phyloP scores from a whole-genome alignment of 2,329 filamentous ascomycete genomes.

The Calonectria honghensis region DNA sequence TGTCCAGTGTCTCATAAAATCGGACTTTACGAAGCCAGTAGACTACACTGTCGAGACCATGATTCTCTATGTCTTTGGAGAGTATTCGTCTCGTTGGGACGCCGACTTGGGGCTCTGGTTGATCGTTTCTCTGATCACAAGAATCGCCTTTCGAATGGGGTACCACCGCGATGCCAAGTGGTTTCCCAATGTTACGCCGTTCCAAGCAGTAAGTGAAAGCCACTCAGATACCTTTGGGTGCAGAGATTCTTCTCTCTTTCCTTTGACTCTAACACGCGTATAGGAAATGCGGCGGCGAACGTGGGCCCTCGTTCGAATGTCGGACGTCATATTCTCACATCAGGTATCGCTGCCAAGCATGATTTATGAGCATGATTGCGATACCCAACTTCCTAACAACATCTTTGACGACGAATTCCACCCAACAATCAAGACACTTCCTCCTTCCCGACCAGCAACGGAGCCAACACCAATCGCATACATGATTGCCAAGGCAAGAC shows the following conservation, averaged over 20 bases:
- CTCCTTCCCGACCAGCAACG: slow-evolving; percentile 78
- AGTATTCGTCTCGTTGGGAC: slow-evolving; percentile 84
- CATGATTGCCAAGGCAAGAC: slow-evolving; percentile 83
- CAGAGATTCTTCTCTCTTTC: not conserved
- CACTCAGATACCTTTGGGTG: slow-evolving; percentile 15
- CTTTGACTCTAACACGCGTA: slow-evolving; percentile 37
- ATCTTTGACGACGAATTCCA: slow-evolving; percentile 88
- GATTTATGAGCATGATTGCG: slow-evolving; percentile 84
- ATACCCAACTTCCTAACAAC: slow-evolving; percentile 84
- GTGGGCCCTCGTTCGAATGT: slow-evolving; percentile 83
- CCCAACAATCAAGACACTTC: slow-evolving; percentile 79
- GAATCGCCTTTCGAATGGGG: slow-evolving; percentile 80
- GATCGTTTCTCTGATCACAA: slow-evolving; percentile 72
- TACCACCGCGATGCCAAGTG: slow-evolving; percentile 87
- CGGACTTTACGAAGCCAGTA: slow-evolving; percentile 85
- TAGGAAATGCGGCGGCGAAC: slow-evolving; percentile 82
- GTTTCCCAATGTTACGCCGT: slow-evolving; percentile 82
- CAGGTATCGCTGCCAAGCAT: slow-evolving; percentile 81
- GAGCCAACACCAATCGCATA: slow-evolving; percentile 87
- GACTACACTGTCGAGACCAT: slow-evolving; percentile 87
- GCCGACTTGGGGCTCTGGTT: slow-evolving; percentile 81
- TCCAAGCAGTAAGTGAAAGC: slow-evolving; percentile 75
- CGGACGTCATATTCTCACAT: slow-evolving; percentile 86
- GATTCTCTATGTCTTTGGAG: slow-evolving; percentile 84
- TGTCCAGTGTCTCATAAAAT: slow-evolving; percentile 84